Base-by-base conservation (phyloP, 257 asterid species). In the Henckelia pumila region DNA sequence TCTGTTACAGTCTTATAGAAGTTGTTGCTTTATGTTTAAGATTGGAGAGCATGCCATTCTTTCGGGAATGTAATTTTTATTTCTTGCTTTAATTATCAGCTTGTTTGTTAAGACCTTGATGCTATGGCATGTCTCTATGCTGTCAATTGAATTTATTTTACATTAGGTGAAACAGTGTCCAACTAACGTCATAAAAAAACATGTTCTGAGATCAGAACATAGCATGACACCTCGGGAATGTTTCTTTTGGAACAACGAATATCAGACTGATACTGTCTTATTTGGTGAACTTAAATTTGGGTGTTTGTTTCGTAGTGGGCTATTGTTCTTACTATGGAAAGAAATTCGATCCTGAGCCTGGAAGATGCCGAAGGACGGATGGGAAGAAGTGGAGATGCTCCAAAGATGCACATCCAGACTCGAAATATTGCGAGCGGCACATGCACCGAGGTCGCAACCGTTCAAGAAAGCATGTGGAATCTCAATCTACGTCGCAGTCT, bases 381-480 rank as follows among this genome's bases (percentile, higher is more conserved):
- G 98, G 98, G 23, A 92, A 92, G 83, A 92, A 92, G 73, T 92
- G 98, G 98, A 89, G 98, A 81, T 92, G 98, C 89, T 84, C 98
- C 0, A 92, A 92, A 75, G 98, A 92, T 35, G 96, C 97, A 25
- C 88, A 92, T 80, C 89, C 96, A 1, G 97, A 92, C 90, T 92
- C 98, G 84, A 92, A 89, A 71, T 92, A 92, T 79, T 92, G 98
- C 65, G 98, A 92, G 88, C 97, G 98, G 79, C 98, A 92, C 83
- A 92, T 92, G 98, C 93, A 92, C 84, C 80, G 98, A 20, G 98
- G 98, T 81, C 97, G 98, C 78, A 89, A 90, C 96, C 97, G 98
- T 92, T 92, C 98, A 92, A 92, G 98, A 92, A 92, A 92, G 98
- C 97, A 85, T 89, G 98, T 92, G 98, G 98, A 92, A 92, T 85